A percentile compares a stretch with the other conserved stretches of the same genome.
Evolutionary conservation across 805 yeast genomes (phyloP).

Genomic region (Citeromyces matritensis): DNA sequence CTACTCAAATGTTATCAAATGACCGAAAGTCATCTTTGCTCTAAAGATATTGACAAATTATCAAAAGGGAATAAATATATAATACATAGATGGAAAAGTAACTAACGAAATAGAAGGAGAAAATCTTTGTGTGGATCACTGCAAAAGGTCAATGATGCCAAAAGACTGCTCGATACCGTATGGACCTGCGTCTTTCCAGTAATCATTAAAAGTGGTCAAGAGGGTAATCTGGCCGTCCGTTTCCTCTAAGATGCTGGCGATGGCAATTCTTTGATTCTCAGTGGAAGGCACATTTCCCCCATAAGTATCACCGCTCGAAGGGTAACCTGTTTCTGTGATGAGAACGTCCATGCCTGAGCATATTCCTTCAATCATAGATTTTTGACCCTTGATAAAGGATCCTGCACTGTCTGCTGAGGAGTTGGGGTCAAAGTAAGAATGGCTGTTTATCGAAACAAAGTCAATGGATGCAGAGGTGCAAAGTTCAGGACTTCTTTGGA

Average conservation of each 20-base stretch:
- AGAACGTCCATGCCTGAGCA: conserved; percentile 43
- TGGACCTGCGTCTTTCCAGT: conserved; percentile 77
- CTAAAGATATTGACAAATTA: neutral
- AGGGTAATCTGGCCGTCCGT: conserved; percentile 51
- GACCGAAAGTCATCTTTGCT: no score
- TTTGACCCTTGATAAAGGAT: conserved; percentile 49
- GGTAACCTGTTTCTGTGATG: conserved; percentile 86
- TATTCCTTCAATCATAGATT: conserved; percentile 29
- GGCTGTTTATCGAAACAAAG: conserved; percentile 76
- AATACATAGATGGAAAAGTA: neutral
- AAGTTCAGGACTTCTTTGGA: conserved; percentile 43
- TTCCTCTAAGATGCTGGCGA: conserved; percentile 41
- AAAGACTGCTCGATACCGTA: conserved; percentile 81
- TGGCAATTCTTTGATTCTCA: conserved; percentile 60
- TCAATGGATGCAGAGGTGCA: conserved; percentile 64
- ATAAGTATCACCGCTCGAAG: conserved; percentile 54
- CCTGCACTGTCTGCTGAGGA: conserved; percentile 60
- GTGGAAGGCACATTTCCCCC: conserved; percentile 62
- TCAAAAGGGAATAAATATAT: neutral
- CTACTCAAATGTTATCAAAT: no score
- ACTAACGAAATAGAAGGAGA: conserved; percentile 1
- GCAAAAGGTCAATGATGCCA: conserved; percentile 35
- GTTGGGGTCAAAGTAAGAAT: conserved; percentile 63
- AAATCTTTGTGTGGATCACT: neutral
- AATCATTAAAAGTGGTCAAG: conserved; percentile 69